Evolutionary conservation across 2,329 filamentous ascomycete species (phyloP).

Genomic region (Tolypocladium paradoxum): DNA sequence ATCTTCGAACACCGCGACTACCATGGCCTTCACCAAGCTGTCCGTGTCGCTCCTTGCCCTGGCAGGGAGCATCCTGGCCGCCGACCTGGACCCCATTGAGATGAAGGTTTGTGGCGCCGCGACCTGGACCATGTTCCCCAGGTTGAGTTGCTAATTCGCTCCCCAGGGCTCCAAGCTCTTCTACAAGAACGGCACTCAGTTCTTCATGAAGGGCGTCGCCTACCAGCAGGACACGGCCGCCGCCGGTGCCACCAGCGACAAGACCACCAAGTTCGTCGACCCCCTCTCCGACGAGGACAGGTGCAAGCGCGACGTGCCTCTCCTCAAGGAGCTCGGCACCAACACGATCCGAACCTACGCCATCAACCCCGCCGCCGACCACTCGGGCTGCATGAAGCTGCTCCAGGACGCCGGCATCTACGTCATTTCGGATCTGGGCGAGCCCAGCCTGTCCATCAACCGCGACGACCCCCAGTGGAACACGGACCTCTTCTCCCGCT

Average conservation of each 20-base stretch:
- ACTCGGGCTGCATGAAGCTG: conserved; percentile 74
- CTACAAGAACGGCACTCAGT: conserved; percentile 59
- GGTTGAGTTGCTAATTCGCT: background rate
- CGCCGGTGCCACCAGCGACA: conserved; percentile 36
- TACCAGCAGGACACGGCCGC: conserved; percentile 75
- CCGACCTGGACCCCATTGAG: conserved; percentile 46
- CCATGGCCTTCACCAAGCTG: conserved; percentile 23
- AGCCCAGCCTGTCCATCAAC: conserved; percentile 76
- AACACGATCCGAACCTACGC: conserved; percentile 96
- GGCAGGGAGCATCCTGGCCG: conserved; percentile 29
- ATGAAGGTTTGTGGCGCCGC: conserved; percentile 49
- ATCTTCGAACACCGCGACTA: conserved; percentile 4
- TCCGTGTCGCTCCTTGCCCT: conserved; percentile 27
- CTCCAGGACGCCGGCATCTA: conserved; percentile 86
- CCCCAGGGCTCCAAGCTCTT: conserved; percentile 74
- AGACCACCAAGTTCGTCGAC: conserved; percentile 56
- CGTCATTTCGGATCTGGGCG: conserved; percentile 80
- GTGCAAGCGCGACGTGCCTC: conserved; percentile 80
- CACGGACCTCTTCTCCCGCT: conserved; percentile 65
- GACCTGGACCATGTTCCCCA: background rate
- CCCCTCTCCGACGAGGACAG: conserved; percentile 61
- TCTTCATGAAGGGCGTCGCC: conserved; percentile 84
- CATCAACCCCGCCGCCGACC: conserved; percentile 68
- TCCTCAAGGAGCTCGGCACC: conserved; percentile 67
- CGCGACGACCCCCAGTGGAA: conserved; percentile 72